Evolutionary conservation across 257 asterid species (phyloP).

Genomic region (Nicotiana sylvestris): DNA sequence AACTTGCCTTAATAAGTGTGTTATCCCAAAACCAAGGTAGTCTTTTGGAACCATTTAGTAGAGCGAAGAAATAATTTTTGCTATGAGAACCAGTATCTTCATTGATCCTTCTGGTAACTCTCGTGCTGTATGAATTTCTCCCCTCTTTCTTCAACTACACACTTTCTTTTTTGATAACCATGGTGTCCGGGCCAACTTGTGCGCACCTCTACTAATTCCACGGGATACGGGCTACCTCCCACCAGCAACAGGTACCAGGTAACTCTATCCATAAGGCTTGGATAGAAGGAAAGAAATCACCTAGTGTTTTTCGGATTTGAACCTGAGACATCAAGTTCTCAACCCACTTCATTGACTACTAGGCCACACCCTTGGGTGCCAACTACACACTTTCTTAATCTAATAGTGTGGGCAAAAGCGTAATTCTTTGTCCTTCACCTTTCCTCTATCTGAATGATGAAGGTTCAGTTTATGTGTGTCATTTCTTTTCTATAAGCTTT

Average conservation of each 20-base stretch:
- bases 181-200: too few relatives aligned
- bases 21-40: background rate
- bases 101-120: background rate
- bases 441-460: background rate
- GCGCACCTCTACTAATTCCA: too few relatives aligned
- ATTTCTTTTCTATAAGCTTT: background rate
- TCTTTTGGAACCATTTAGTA: background rate
- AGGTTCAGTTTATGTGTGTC: background rate
- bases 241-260: too few relatives aligned
- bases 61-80: background rate
- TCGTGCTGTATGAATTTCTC: background rate
- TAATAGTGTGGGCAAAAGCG: background rate
- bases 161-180: background rate
- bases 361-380: too few relatives aligned
- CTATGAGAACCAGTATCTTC: background rate
- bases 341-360: too few relatives aligned
- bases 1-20: background rate
- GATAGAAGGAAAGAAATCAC: too few relatives aligned
- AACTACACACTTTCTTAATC: background rate
- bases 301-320: too few relatives aligned
- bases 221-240: too few relatives aligned
- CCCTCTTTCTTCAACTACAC: background rate
- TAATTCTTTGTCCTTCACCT: background rate
- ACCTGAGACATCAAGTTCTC: too few relatives aligned
- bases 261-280: too few relatives aligned